Percentiles rank a stretch among this genome's conserved stretches.
Evolutionary conservation across 2,329 filamentous ascomycete genomes (phyloP).

Genomic region (Fusarium hainanense): DNA sequence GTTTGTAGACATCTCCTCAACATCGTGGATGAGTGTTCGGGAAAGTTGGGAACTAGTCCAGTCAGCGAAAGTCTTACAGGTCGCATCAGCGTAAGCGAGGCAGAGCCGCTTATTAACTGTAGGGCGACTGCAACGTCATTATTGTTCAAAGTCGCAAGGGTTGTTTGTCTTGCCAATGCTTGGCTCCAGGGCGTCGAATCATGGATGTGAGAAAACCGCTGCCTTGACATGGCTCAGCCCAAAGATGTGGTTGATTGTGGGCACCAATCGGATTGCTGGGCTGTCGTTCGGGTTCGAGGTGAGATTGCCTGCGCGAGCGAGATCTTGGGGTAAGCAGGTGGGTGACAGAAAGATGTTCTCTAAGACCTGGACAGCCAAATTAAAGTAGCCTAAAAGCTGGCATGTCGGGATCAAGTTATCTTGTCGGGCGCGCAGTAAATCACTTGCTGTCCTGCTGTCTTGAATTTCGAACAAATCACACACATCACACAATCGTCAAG

Average conservation of each 20-base stretch:
- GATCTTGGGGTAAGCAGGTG: not conserved
- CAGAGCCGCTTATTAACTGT: slow-evolving; percentile 3
- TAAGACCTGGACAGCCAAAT: fast-evolving
- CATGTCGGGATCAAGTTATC: too few relatives aligned
- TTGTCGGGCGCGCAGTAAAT: too few relatives aligned
- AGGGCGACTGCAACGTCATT: slow-evolving; percentile 14
- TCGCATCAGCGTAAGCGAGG: not conserved
- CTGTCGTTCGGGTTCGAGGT: not conserved
- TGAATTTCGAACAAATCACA: too few relatives aligned
- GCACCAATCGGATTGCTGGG: slow-evolving; percentile 1
- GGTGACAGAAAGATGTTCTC: not conserved
- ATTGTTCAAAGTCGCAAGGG: not conserved
- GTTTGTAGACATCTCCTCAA: slow-evolving; percentile 18
- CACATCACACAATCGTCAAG: too few relatives aligned
- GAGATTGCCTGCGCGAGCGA: not conserved
- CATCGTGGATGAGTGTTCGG: slow-evolving; percentile 1
- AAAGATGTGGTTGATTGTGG: slow-evolving; percentile 1
- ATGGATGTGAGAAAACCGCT: slow-evolving; percentile 21
- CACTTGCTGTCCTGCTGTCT: too few relatives aligned
- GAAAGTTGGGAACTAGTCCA: not conserved
- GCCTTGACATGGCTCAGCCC: slow-evolving; percentile 16
- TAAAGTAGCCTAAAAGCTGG: too few relatives aligned
- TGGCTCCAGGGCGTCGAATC: slow-evolving; percentile 20
- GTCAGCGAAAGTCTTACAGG: not conserved
- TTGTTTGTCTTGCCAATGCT: slow-evolving; percentile 9